These are phyloP conservation scores for Silene noctiflora DNA, from an alignment of 179 eudicot genomes.

Conservation along the genomic window DNA sequence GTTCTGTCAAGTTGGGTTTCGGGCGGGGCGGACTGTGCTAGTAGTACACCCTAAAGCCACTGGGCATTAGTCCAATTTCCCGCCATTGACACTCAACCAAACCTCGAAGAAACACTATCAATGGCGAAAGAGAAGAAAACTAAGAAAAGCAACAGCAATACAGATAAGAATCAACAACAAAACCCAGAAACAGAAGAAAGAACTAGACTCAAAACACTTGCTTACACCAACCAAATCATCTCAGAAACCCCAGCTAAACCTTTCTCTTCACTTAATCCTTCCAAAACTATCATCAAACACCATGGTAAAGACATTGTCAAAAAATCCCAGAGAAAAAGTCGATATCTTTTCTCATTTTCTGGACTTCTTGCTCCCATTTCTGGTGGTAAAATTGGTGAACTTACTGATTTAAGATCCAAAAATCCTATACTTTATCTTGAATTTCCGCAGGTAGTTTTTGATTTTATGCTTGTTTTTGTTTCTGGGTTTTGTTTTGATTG, in stretches of 20 bases:
- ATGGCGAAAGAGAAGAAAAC: slow-evolving; percentile 39
- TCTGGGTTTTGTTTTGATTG: slow-evolving; percentile 4
- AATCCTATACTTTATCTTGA: slow-evolving; percentile 81
- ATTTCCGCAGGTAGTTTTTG: slow-evolving; percentile 59
- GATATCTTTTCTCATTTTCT: slow-evolving; percentile 71
- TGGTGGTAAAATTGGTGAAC: slow-evolving; percentile 89
- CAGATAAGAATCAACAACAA: slow-evolving; percentile 17
- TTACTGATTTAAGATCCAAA: slow-evolving; percentile 69
- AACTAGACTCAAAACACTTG: slow-evolving; percentile 49
- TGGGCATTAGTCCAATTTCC: neutral
- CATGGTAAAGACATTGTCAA: slow-evolving; percentile 76
- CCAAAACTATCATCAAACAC: slow-evolving; percentile 61
- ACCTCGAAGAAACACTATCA: neutral
- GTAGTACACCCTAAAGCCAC: no score
- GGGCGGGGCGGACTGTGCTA: no score
- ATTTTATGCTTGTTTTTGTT: neutral
- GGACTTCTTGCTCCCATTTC: slow-evolving; percentile 70
- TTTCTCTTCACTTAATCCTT: slow-evolving; percentile 41
- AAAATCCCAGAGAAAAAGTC: slow-evolving; percentile 76
- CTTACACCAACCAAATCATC: slow-evolving; percentile 40
- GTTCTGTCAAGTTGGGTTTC: no score
- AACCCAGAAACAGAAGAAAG: slow-evolving; percentile 68
- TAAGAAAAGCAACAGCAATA: slow-evolving; percentile 22
- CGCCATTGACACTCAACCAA: neutral
- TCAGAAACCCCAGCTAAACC: slow-evolving; percentile 45